Conservation (phyloP, 2,329 filamentous ascomycete genomes). For the Juglanconis oblonga region DNA sequence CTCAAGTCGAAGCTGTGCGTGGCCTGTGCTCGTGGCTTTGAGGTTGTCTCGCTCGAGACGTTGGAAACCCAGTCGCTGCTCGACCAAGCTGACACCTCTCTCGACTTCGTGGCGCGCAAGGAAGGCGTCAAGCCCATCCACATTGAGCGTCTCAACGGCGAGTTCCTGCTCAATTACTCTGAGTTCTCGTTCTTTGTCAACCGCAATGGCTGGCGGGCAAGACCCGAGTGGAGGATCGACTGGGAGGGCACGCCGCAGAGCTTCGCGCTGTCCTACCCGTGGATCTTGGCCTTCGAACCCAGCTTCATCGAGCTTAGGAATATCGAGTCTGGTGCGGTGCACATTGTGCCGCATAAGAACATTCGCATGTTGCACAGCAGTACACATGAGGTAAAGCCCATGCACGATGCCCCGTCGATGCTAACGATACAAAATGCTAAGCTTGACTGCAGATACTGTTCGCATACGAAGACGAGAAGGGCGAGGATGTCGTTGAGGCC, state of each 20-base stretch:
- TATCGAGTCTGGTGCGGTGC: constrained; percentile 90
- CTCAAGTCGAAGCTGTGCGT: constrained; percentile 95
- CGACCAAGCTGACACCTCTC: constrained; percentile 94
- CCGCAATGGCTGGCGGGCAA: constrained; percentile 92
- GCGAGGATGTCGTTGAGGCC: constrained; percentile 89
- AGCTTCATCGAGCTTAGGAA: constrained; percentile 97
- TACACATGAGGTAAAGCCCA: constrained; percentile 77
- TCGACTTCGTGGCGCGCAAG: constrained; percentile 93
- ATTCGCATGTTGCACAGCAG: constrained; percentile 97
- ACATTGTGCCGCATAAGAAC: constrained; percentile 94
- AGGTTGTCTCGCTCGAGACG: constrained; percentile 93
- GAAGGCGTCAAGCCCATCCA: constrained; percentile 94
- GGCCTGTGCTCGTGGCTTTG: constrained; percentile 91
- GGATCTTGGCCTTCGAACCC: constrained; percentile 94
- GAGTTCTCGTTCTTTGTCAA: constrained; percentile 99
- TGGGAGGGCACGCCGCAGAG: constrained; percentile 93
- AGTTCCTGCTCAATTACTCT: constrained; percentile 96
- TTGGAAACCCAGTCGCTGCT: constrained; percentile 97
- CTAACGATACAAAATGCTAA: too few species aligned
- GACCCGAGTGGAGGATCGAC: constrained; percentile 94
- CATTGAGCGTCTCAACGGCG: constrained; percentile 93
- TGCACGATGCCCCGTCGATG: not conserved
- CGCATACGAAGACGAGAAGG: constrained; percentile 92
- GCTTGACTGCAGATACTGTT: constrained; percentile 73
- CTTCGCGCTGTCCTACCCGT: constrained; percentile 94